These are phyloP conservation scores for Dioscorea alata DNA, from an alignment of 106 monocot species.

Conservation along the genomic window DNA sequence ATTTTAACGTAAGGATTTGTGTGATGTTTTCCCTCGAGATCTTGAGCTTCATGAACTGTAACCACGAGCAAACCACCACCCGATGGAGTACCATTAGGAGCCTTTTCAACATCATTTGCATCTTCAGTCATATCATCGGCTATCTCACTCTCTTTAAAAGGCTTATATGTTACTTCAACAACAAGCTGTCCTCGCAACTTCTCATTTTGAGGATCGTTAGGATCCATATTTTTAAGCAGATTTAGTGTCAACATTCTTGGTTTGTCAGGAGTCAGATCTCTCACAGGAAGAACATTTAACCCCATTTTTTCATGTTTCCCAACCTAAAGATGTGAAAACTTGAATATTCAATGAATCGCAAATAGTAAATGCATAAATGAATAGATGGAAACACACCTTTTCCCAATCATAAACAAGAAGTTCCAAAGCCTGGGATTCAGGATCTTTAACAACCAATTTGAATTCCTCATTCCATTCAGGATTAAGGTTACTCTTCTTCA, in stretches of 20 bases:
- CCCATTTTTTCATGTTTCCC: conserved; percentile 84
- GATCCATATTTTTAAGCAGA: conserved; percentile 70
- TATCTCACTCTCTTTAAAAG: conserved; percentile 71
- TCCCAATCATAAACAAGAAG: conserved; percentile 74
- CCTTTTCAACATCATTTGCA: conserved; percentile 36
- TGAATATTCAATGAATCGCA: too few species aligned
- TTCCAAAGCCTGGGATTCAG: conserved; percentile 69
- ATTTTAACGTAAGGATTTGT: conserved; percentile 75
- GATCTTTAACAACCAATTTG: conserved; percentile 70
- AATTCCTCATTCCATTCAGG: conserved; percentile 97
- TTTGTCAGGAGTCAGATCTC: conserved; percentile 63
- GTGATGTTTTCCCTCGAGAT: conserved; percentile 85
- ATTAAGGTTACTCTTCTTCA: conserved; percentile 77
- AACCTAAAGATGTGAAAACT: conserved; percentile 28
- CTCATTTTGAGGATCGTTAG: conserved; percentile 38
- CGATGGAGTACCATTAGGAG: conserved; percentile 59
- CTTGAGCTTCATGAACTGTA: conserved; percentile 77
- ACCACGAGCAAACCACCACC: conserved; percentile 83
- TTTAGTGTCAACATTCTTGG: conserved; percentile 56
- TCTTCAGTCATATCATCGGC: conserved; percentile 20
- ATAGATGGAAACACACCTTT: conserved; percentile 37
- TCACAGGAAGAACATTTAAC: conserved; percentile 64
- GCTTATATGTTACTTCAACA: conserved; percentile 68
- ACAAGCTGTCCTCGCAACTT: conserved; percentile 54
- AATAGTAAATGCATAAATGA: not conserved